Conservation (phyloP, 2,329 filamentous ascomycete genomes). For the Ceratocystis colombiana region DNA sequence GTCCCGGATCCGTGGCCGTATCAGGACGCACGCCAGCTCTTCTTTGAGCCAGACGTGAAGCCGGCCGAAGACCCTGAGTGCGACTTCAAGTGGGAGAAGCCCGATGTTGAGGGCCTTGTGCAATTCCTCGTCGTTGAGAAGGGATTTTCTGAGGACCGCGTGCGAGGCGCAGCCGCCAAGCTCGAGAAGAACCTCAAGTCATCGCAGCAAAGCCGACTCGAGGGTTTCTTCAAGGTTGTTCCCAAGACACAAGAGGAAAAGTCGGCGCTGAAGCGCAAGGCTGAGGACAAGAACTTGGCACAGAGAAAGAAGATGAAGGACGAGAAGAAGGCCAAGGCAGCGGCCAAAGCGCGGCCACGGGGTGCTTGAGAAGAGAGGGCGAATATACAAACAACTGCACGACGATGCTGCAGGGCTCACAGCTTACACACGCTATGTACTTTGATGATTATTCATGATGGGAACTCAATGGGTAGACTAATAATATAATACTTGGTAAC, state of each 20-base stretch:
- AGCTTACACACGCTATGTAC: neutral
- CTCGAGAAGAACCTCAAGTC: slow-evolving; percentile 85
- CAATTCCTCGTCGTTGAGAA: slow-evolving; percentile 88
- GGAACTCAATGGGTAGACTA: neutral
- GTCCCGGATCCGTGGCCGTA: slow-evolving; percentile 97
- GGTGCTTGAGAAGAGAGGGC: slow-evolving; percentile 39
- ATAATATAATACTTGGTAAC: too few relatives aligned
- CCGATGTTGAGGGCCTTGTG: slow-evolving; percentile 80
- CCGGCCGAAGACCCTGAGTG: slow-evolving; percentile 73
- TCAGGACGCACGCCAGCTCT: slow-evolving; percentile 79
- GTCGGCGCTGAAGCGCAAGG: slow-evolving; percentile 77
- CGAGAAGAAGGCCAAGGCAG: slow-evolving; percentile 91
- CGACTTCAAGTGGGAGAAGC: slow-evolving; percentile 96
- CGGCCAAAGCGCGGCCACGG: slow-evolving; percentile 75
- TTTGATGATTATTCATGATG: neutral
- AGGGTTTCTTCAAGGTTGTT: slow-evolving; percentile 93
- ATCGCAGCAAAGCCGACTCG: slow-evolving; percentile 78
- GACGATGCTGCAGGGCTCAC: neutral
- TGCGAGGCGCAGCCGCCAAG: slow-evolving; percentile 65
- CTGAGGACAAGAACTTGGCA: slow-evolving; percentile 81
- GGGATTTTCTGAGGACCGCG: slow-evolving; percentile 91
- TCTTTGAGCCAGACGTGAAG: slow-evolving; percentile 83
- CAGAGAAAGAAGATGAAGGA: slow-evolving; percentile 94
- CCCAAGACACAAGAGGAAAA: slow-evolving; percentile 83
- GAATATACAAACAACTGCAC: neutral